These are phyloP conservation scores for Populus davidiana DNA, from an alignment of 345 rosid species.

Conservation along the genomic window DNA sequence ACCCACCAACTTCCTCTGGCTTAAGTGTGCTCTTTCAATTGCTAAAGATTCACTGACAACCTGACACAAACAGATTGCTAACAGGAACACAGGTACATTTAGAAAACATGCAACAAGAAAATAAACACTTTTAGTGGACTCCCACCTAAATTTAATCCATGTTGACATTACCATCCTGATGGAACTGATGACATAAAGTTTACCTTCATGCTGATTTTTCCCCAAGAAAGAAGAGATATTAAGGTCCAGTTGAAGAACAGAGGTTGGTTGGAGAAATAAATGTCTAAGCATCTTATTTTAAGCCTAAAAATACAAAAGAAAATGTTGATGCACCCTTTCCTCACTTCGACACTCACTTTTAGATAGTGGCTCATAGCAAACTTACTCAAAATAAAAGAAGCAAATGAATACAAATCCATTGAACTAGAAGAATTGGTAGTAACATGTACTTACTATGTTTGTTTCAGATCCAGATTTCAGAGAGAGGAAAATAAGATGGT, in stretches of 20 bases:
- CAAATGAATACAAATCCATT: neutral
- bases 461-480: conserved; percentile 86
- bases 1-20: too few species aligned
- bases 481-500: conserved; percentile 82
- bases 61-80: too few species aligned
- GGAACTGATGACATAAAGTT: neutral
- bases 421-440: neutral
- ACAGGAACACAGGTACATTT: neutral
- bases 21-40: too few species aligned
- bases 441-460: conserved; percentile 58
- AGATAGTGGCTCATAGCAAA: too few species aligned
- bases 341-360: neutral
- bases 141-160: neutral
- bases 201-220: neutral
- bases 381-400: neutral
- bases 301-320: neutral
- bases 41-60: too few species aligned
- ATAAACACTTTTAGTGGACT: neutral
- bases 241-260: neutral
- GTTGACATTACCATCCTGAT: neutral
- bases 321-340: neutral
- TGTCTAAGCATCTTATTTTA: neutral
- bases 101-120: neutral
- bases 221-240: neutral
- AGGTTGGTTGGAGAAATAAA: neutral